Conservation (phyloP, 768 basidiomycete genomes). For the Kondoa malvinella region DNA sequence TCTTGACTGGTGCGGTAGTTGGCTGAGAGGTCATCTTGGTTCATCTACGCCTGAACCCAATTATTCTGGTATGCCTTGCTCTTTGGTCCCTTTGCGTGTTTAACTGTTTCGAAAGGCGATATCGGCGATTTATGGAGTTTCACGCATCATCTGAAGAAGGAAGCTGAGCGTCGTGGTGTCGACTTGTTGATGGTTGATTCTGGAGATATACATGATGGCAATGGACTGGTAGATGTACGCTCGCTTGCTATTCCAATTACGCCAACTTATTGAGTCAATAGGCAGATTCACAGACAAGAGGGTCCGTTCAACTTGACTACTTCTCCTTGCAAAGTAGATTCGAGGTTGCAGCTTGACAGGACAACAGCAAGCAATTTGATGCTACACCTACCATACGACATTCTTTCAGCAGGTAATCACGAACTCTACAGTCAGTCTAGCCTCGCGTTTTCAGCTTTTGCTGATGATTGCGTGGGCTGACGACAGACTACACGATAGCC, state of each 20-base stretch:
- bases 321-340: slow-evolving; percentile 37
- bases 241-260: background rate
- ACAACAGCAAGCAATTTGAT: slow-evolving; percentile 45
- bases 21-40: slow-evolving; percentile 12
- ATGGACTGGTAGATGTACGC: slow-evolving; percentile 51
- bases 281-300: background rate
- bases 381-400: slow-evolving; percentile 55
- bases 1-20: background rate
- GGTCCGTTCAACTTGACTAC: background rate
- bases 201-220: slow-evolving; percentile 40
- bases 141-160: slow-evolving; percentile 58
- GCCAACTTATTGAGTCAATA: background rate
- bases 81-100: background rate
- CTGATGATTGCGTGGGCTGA: slow-evolving; percentile 7
- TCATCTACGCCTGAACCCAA: slow-evolving; percentile 11
- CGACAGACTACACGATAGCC: slow-evolving; percentile 28
- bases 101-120: background rate
- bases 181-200: slow-evolving; percentile 63
- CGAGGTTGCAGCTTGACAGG: slow-evolving; percentile 55
- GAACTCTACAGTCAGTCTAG: slow-evolving; percentile 47
- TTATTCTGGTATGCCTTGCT: slow-evolving; percentile 3
- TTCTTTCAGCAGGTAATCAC: slow-evolving; percentile 75
- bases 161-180: slow-evolving; percentile 56
- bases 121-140: slow-evolving; percentile 73
- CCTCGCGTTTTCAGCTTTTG: slow-evolving; percentile 51